Conservation (phyloP, 2,329 filamentous ascomycete species). For the Raffaelea deltoideospora region DNA sequence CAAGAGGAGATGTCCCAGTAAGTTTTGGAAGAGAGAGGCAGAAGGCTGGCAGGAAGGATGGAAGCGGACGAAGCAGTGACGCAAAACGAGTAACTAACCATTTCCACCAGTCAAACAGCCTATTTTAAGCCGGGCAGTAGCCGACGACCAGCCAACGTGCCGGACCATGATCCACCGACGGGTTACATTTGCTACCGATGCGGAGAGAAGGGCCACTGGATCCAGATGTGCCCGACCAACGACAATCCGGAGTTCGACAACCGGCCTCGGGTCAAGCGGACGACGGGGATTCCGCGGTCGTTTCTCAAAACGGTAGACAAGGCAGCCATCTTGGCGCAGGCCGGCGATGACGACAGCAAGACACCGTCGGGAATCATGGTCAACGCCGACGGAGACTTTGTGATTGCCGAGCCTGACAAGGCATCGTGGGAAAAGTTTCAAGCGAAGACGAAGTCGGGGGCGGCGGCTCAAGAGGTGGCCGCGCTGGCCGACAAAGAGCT, state of each 20-base stretch:
- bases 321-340: conserved; percentile 57
- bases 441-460: conserved; percentile 78
- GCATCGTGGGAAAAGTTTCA: conserved; percentile 95
- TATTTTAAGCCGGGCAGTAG: conserved; percentile 42
- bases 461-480: conserved; percentile 64
- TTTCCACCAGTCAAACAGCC: conserved; percentile 37
- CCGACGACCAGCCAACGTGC: conserved; percentile 61
- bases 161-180: conserved; percentile 81
- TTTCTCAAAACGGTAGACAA: conserved; percentile 95
- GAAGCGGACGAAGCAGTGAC: not conserved
- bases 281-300: conserved; percentile 89
- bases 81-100: conserved; percentile 16
- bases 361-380: conserved; percentile 87
- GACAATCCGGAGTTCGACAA: conserved; percentile 94
- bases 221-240: conserved; percentile 95
- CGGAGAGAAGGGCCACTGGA: conserved; percentile 98
- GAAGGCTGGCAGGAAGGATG: too few species aligned
- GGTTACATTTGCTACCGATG: conserved; percentile 96
- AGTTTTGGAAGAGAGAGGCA: too few species aligned
- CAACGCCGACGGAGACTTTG: conserved; percentile 93
- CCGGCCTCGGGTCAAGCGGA: conserved; percentile 83
- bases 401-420: conserved; percentile 90
- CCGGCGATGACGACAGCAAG: conserved; percentile 64
- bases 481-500: conserved; percentile 72
- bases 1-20: conserved; percentile 84